phyloP scores from a whole-genome alignment of 352 stramenopile species.

The Phytopythium vexans region DNA sequence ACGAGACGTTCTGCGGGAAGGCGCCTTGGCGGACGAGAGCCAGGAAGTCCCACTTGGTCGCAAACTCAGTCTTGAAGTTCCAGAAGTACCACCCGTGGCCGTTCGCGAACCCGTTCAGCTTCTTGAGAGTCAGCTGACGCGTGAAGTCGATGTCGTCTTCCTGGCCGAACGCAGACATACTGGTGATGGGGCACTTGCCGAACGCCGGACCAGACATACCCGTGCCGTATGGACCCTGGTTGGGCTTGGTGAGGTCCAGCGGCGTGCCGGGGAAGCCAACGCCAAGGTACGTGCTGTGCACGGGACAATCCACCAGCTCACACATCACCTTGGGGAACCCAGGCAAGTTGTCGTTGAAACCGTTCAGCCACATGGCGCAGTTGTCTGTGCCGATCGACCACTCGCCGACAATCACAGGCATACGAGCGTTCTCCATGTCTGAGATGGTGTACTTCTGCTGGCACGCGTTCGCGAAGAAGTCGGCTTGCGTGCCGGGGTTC shows the following conservation, averaged over 20 bases:
- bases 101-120: constrained; percentile 89
- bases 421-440: constrained; percentile 90
- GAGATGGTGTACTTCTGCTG: constrained; percentile 85
- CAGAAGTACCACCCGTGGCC: constrained; percentile 95
- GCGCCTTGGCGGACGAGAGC: constrained; percentile 44
- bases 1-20: constrained; percentile 75
- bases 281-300: constrained; percentile 87
- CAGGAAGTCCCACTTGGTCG: constrained; percentile 90
- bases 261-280: constrained; percentile 87
- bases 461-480: constrained; percentile 91
- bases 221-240: constrained; percentile 81
- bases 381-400: constrained; percentile 90
- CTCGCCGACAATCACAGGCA: constrained; percentile 94
- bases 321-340: constrained; percentile 91
- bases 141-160: constrained; percentile 81
- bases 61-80: constrained; percentile 94
- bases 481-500: constrained; percentile 50
- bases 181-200: constrained; percentile 83
- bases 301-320: constrained; percentile 81
- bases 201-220: constrained; percentile 84
- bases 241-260: constrained; percentile 79
- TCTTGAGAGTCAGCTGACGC: constrained; percentile 83
- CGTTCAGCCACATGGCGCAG: constrained; percentile 84
- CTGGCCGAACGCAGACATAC: constrained; percentile 81
- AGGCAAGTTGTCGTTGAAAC: constrained; percentile 89